A percentile compares a stretch with the other conserved stretches of the same genome.
Evolutionary conservation across 2,329 filamentous ascomycete species (phyloP).

Genomic region (Colletotrichum cereale): DNA sequence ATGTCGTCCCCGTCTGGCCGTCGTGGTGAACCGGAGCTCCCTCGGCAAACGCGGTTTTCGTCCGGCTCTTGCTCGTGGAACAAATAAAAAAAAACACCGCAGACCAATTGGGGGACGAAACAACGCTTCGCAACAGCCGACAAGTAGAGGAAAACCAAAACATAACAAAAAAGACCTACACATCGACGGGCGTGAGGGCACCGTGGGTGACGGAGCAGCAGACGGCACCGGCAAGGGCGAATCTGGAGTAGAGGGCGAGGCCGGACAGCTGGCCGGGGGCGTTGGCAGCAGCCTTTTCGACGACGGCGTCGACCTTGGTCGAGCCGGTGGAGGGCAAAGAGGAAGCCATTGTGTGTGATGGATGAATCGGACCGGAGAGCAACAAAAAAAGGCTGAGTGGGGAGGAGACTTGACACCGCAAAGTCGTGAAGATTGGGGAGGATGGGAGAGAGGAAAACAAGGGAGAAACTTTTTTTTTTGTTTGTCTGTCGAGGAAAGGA

Average conservation of each 20-base stretch:
- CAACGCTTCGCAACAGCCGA: background rate
- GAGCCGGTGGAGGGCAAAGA: conserved; percentile 53
- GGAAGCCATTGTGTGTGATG: conserved; percentile 57
- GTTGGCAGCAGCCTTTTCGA: conserved; percentile 56
- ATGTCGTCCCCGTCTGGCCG: background rate
- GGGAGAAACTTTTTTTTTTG: conserved; percentile 29
- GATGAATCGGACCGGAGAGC: conserved; percentile 41
- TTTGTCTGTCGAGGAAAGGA: conserved; percentile 14
- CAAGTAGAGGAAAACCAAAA: background rate
- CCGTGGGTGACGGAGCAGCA: conserved; percentile 99
- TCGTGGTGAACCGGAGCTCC: conserved; percentile 1
- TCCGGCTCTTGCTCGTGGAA: conserved; percentile 7
- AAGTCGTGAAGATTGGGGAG: conserved; percentile 37
- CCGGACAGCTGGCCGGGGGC: conserved; percentile 60
- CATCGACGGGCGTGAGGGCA: conserved; percentile 96
- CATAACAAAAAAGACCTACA: conserved; percentile 89
- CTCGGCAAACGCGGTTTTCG: conserved; percentile 6
- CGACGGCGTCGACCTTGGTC: conserved; percentile 60
- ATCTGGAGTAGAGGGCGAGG: conserved; percentile 88
- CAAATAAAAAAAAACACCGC: conserved; percentile 10
- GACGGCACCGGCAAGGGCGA: conserved; percentile 96
- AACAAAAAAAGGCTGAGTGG: conserved; percentile 51
- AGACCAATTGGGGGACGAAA: background rate
- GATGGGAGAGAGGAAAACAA: conserved; percentile 4
- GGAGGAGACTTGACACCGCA: conserved; percentile 44